Evolutionary conservation across 78 protist species (phyloP).

Genomic region (Dictyostelium purpureum): DNA sequence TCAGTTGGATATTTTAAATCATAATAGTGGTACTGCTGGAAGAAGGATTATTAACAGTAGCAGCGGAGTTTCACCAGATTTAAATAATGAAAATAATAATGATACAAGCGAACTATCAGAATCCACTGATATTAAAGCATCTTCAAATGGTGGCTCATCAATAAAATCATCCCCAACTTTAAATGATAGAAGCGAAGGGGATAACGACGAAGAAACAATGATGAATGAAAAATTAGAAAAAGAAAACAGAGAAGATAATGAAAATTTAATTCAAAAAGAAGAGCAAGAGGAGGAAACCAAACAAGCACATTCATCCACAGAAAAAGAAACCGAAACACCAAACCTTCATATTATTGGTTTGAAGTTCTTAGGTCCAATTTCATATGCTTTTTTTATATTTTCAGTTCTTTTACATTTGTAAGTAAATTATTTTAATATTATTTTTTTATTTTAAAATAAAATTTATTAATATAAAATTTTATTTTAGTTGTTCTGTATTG

Average conservation of each 20-base stretch:
- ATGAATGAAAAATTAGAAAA: no score
- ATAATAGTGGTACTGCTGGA: not conserved
- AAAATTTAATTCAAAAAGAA: not conserved
- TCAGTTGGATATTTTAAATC: not conserved
- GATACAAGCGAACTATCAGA: not conserved
- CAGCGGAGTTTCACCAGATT: not conserved
- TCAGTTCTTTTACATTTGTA: slow-evolving; percentile 76
- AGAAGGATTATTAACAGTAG: not conserved
- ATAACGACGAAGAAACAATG: not conserved
- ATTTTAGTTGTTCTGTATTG: slow-evolving; percentile 39
- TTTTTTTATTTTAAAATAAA: not conserved
- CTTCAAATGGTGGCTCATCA: not conserved
- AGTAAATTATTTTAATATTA: not conserved
- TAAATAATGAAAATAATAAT: not conserved
- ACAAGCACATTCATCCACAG: no score
- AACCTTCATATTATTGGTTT: slow-evolving; percentile 56
- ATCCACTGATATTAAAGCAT: not conserved
- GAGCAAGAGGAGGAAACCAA: not conserved
- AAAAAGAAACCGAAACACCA: slow-evolving; percentile 47
- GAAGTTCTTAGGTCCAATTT: slow-evolving; percentile 6
- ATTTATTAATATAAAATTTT: not conserved
- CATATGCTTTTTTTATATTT: slow-evolving; percentile 38
- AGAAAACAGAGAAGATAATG: no score
- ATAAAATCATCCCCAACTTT: slow-evolving; percentile 11
- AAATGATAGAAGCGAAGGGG: not conserved